Evolutionary conservation across 2,329 filamentous ascomycete species (phyloP), one percentile per base, ranked within the genome.

Genomic region (Massarina eburnea): DNA sequence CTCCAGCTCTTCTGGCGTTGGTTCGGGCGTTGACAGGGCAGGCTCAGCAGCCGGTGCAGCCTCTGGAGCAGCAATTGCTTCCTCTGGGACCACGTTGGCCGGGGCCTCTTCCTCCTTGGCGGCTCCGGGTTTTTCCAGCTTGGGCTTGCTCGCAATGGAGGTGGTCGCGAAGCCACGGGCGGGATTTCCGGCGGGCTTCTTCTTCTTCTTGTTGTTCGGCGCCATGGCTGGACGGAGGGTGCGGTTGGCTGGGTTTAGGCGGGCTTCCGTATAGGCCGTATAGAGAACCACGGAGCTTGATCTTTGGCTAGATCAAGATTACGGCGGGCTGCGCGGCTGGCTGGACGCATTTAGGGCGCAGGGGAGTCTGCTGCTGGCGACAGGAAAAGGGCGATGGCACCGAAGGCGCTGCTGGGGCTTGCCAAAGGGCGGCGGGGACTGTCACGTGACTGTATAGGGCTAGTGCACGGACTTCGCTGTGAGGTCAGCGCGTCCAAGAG

Each of bases 81-180:
- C 45, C 9, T 32, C 39, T 17, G 19, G 36, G 39, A 24, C 26
- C n/a, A 46, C 33, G 26, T 49, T 39, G 21, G 18, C 18, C 12
- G 53, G 43, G 7, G 39, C 37, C n/a, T 45, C 24, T 35, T 41
- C 47, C 39, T 60, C 53, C 29, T 60, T 57, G 34, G 55, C 68
- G 26, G 34, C 48, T 6, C 37, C 33, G 22, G 43, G 26, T 45
- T 61, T 64, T 19, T 67, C 64, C 8, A 29, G 56, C 62, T 92
- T 90, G 36, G 81, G 77, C 66, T 89, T 95, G 19, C 90, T 95
- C 34, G 91, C 89, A 48, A 95, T 81, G 1, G 92, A 97, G 10
- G 89, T 95, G 4, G 94, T 99, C 54, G 92, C 90, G 73, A 96
- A 95, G 15, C 91, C 94, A 70, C 94, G 81, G 30, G 91, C 90